phyloP scores from a whole-genome alignment of 805 yeast species.

The Candida maesae region DNA sequence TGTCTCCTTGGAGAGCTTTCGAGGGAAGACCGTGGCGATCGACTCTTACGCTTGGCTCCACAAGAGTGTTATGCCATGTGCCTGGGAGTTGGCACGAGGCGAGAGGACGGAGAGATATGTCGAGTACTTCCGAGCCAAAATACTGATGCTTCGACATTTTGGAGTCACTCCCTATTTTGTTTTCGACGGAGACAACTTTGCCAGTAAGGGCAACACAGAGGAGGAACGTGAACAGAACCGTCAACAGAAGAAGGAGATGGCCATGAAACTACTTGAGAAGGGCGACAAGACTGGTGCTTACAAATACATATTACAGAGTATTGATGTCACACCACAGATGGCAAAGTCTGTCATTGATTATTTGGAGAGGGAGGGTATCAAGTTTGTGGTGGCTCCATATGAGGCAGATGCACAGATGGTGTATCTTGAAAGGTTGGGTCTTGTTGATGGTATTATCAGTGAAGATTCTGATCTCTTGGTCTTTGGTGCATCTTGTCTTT shows the following conservation, averaged over 20 bases:
- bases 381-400: constrained; percentile 91
- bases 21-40: constrained; percentile 81
- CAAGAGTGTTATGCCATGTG: constrained; percentile 76
- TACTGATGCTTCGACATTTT: constrained; percentile 58
- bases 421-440: constrained; percentile 67
- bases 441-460: constrained; percentile 81
- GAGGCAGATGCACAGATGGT: constrained; percentile 99
- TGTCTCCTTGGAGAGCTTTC: constrained; percentile 52
- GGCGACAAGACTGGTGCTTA: constrained; percentile 62
- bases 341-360: constrained; percentile 80
- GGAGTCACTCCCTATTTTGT: constrained; percentile 83
- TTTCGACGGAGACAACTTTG: constrained; percentile 87
- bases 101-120: constrained; percentile 70
- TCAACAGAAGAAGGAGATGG: constrained; percentile 52
- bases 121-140: constrained; percentile 61
- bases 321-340: constrained; percentile 87
- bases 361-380: constrained; percentile 52
- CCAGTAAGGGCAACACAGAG: constrained; percentile 75
- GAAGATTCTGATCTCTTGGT: constrained; percentile 93
- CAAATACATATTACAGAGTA: constrained; percentile 69
- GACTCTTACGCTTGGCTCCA: constrained; percentile 98
- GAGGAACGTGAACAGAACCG: constrained; percentile 56
- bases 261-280: constrained; percentile 42
- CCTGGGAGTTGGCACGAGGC: constrained; percentile 72
- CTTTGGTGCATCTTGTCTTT: constrained; percentile 73